A percentile compares a stretch with the other conserved stretches of the same genome.
phyloP scores from a whole-genome alignment of 2,329 filamentous ascomycete species.

The Aspergillus puulaauensis region DNA sequence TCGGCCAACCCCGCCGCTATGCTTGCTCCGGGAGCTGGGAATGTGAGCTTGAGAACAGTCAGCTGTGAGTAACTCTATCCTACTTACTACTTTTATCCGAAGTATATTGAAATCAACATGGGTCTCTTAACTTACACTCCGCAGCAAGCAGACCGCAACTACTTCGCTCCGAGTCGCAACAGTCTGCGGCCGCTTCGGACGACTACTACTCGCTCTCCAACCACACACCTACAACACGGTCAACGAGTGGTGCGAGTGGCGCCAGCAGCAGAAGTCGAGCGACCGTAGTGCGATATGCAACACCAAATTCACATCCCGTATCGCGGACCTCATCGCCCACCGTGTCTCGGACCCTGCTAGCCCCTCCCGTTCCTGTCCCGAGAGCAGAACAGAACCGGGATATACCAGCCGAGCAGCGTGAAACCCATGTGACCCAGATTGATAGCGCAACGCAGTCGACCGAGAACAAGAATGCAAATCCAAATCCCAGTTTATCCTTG shows the following conservation, averaged over 20 bases:
- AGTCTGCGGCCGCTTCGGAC: slow-evolving; percentile 50
- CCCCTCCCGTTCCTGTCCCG: slow-evolving; percentile 17
- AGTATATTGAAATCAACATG: background rate
- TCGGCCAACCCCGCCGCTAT: slow-evolving; percentile 24
- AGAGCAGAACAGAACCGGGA: slow-evolving; percentile 12
- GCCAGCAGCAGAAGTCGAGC: slow-evolving; percentile 23
- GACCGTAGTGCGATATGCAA: slow-evolving; percentile 44
- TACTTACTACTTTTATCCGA: background rate
- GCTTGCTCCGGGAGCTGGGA: slow-evolving; percentile 22
- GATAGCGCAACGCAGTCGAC: slow-evolving; percentile 29
- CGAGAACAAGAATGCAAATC: slow-evolving; percentile 20
- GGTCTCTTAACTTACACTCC: background rate
- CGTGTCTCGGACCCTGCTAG: slow-evolving; percentile 27
- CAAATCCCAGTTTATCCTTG: slow-evolving; percentile 23
- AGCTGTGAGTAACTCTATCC: slow-evolving; percentile 32
- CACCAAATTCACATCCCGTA: slow-evolving; percentile 40
- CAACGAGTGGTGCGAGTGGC: slow-evolving; percentile 25
- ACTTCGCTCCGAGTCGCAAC: slow-evolving; percentile 42
- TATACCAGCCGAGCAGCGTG: slow-evolving; percentile 7
- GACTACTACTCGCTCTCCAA: slow-evolving; percentile 52
- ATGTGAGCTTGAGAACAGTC: slow-evolving; percentile 37
- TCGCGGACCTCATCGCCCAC: slow-evolving; percentile 31
- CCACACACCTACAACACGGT: slow-evolving; percentile 36
- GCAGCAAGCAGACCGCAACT: slow-evolving; percentile 47
- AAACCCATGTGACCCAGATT: slow-evolving; percentile 19